Percentiles rank a stretch among this genome's conserved stretches.
Conservation (phyloP, 257 asterid species). For the Cinchona pubescens region DNA sequence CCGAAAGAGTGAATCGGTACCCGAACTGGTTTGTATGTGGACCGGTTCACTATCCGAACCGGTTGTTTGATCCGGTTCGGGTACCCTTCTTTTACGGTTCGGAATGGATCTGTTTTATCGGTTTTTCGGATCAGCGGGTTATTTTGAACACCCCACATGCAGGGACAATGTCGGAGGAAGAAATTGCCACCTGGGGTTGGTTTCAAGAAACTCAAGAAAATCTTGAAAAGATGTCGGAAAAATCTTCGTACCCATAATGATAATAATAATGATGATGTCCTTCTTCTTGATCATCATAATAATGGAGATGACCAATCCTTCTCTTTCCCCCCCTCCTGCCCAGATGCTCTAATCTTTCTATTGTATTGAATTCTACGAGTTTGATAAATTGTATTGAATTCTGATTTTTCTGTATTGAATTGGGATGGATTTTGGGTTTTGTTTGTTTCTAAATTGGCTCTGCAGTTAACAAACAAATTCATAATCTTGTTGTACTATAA, state of each 20-base stretch:
- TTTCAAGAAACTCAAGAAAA: conserved; percentile 81
- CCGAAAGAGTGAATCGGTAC: no score
- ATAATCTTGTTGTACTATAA: not conserved
- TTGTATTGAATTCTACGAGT: not conserved
- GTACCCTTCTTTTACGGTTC: no score
- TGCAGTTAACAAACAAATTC: not conserved
- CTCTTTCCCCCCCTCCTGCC: conserved; percentile 49
- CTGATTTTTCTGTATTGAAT: not conserved
- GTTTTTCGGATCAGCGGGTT: no score
- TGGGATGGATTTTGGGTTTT: not conserved
- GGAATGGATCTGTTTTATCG: no score
- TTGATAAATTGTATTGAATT: not conserved
- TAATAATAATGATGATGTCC: no score
- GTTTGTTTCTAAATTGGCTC: not conserved
- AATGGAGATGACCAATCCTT: not conserved
- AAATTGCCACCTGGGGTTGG: conserved; percentile 75
- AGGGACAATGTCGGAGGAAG: conserved; percentile 53
- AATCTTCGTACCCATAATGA: conserved; percentile 20
- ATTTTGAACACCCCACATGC: no score
- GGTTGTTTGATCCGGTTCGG: no score
- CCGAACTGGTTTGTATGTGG: no score
- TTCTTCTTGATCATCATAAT: not conserved
- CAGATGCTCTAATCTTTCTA: conserved; percentile 37
- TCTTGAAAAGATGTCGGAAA: conserved; percentile 64
- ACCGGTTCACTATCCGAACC: no score